Base-by-base conservation (phyloP, 257 asterid species). In the Solanum sejunctum region DNA sequence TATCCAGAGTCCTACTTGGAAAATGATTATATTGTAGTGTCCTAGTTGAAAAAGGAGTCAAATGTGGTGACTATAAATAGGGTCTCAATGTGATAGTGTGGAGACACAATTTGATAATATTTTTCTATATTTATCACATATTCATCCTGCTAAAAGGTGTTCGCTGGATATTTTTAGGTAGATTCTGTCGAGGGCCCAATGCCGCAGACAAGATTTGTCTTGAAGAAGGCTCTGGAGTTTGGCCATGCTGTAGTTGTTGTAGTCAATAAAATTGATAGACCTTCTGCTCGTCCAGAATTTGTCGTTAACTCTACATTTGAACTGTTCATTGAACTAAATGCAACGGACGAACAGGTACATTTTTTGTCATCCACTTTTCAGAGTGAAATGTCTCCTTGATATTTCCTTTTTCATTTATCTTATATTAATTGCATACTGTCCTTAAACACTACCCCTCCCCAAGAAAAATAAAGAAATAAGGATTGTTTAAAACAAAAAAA, bases 171-270 rank as follows among this genome's bases (percentile, higher is more conserved):
- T 84, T 88, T 91, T 90, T 88, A 97, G 99, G 98, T 97, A 20
- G 99, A 97, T 89, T 97, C 98, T 84, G 99, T 95, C 60, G 99
- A 97, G 91, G 99, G 99, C 87, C 99, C 99, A 82, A 97, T 97
- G 99, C 99, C 99, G 4, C 99, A 97, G 84, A 97, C 99, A 63
- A 92, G 98, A 93, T 97, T 97, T 85, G 99, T 97, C 84, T 85
- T 97, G 90, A 97, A 97, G 97, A 97, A 97, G 90, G 99, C 99
- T 85, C 97, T 97, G 89, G 99, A 94, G 87, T 97, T 97, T 88
- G 99, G 99, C 82, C 99, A 85, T 86, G 97, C 98, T 55, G 99
- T 97, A 71, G 92, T 97, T 79, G 99, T 97, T 64, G 98, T 97
- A 83, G 96, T 97, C 89, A 97, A 97, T 88, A 97, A 97, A 89